Evolutionary conservation across 2,329 filamentous ascomycete genomes (phyloP), one percentile per base, ranked within the genome.

Genomic region (Colletotrichum lindemuthianum): DNA sequence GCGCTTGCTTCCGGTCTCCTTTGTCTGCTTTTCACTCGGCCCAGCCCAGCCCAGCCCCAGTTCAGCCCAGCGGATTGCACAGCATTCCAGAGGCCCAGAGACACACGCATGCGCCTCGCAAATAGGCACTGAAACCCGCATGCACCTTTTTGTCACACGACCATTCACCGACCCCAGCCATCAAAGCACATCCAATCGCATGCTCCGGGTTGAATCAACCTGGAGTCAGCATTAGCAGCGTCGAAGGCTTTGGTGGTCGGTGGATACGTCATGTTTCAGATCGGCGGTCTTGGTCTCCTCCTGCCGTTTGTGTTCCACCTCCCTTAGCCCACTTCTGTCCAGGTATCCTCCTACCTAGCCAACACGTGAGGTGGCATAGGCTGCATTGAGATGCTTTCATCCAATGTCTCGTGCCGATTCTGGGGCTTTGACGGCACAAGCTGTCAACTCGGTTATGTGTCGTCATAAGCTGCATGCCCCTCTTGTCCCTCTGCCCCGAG

Each of bases 181-280:
- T 32, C 7, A 13, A 16, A 16, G 39, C 15, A 47, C n/a, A 32
- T 13, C 6, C 12, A 34, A 9, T 15, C 24, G 43, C 43, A 24
- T 39, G 3, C 32, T 41, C 37, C 43, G 34, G 6, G 32, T 60
- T 32, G 39, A 44, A 40, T n/a, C 32, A 44, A 40, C 13, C 13
- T 24, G 32, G 24, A 52, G 51, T 65, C 51, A 51, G 57, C 15
- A 16, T 8, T 4, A 6, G 34, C 24, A 13, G 15, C 15, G 24
- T 24, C 55, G 40, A 65, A 60, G 40, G 41, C 32, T 12, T 40
- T 36, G 40, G 36, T 11, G 11, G 40, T 52, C 36, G 36, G 57
- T 24, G 32, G 48, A 57, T 56, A 52, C 58, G 58, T 65, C 58
- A 65, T 57, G 63, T 57, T 65, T 63, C 63, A 51, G 51, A 61